Evolutionary conservation across 768 basidiomycete species (phyloP).

Genomic region (Omphalotus guepiniiformis): DNA sequence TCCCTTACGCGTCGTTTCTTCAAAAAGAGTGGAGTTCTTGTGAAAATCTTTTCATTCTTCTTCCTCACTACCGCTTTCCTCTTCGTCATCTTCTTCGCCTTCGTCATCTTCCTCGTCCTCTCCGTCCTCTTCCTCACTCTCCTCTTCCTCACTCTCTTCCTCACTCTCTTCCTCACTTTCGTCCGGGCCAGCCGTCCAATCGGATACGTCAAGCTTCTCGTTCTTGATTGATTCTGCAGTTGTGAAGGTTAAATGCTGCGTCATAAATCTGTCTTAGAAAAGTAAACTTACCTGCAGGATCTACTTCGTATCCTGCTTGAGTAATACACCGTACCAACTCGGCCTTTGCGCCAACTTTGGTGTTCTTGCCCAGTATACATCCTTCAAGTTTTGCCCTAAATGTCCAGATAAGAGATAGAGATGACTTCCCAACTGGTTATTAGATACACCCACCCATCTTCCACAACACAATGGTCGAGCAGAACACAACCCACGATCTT

Average conservation of each 20-base stretch:
- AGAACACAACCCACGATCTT: conserved; percentile 80
- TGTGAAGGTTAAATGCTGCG: background rate
- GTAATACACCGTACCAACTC: conserved; percentile 67
- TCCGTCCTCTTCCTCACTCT: conserved; percentile 9
- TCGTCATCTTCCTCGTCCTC: conserved; percentile 6
- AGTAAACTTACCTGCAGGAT: conserved; percentile 46
- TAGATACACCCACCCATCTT: conserved; percentile 65
- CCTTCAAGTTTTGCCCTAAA: conserved; percentile 71
- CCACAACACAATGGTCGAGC: conserved; percentile 85
- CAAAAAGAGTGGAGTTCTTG: too few species aligned
- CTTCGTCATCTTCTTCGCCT: background rate
- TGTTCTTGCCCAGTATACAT: conserved; percentile 71
- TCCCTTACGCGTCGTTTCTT: too few species aligned
- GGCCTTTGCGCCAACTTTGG: conserved; percentile 66
- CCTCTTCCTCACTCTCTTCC: conserved; percentile 12
- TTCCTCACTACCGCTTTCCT: too few species aligned
- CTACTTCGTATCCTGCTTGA: conserved; percentile 74
- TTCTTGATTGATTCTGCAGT: conserved; percentile 50
- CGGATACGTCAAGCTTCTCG: conserved; percentile 53
- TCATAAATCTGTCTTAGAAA: background rate
- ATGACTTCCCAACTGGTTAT: too few species aligned
- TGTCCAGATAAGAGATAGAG: conserved; percentile 2
- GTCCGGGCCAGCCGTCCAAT: conserved; percentile 40
- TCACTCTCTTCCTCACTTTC: conserved; percentile 19
- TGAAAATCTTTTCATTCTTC: too few species aligned